Evolutionary conservation across 2,329 filamentous ascomycete genomes (phyloP).

Genomic region (Diaporthe batatas): DNA sequence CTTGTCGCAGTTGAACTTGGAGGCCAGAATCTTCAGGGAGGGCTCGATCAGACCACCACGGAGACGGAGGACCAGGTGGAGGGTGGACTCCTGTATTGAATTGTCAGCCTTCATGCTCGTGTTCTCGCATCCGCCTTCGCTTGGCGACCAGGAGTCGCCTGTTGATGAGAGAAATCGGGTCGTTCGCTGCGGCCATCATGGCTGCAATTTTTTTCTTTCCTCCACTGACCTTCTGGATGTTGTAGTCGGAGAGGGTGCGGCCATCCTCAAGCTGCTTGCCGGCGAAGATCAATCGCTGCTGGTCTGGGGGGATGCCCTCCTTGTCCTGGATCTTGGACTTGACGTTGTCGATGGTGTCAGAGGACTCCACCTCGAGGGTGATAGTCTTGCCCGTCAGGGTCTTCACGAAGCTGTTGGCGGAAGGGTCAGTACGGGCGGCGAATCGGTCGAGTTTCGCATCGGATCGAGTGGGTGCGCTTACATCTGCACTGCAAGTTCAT

Average conservation of each 20-base stretch:
- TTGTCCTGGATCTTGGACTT: slow-evolving; percentile 99
- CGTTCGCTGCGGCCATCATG: not conserved
- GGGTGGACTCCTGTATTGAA: slow-evolving; percentile 85
- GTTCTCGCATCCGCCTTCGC: slow-evolving; percentile 1
- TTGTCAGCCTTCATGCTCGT: slow-evolving; percentile 36
- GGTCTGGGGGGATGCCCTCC: slow-evolving; percentile 98
- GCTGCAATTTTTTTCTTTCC: slow-evolving; percentile 33
- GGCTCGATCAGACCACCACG: slow-evolving; percentile 99
- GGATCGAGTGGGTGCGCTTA: slow-evolving; percentile 64
- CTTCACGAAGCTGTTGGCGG: slow-evolving; percentile 90
- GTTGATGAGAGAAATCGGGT: slow-evolving; percentile 30
- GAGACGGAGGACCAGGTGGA: slow-evolving; percentile 98
- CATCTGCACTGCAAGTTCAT: slow-evolving; percentile 82
- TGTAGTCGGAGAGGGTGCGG: slow-evolving; percentile 97
- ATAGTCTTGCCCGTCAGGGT: slow-evolving; percentile 99
- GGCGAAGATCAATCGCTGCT: slow-evolving; percentile 98
- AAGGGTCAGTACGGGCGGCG: slow-evolving; percentile 41
- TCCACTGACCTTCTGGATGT: slow-evolving; percentile 93
- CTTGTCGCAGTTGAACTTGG: slow-evolving; percentile 99
- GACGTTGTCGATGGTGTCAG: slow-evolving; percentile 99
- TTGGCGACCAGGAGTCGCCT: slow-evolving; percentile 14
- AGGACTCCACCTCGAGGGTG: slow-evolving; percentile 99
- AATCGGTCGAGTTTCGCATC: slow-evolving; percentile 44
- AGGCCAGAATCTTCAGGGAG: slow-evolving; percentile 96
- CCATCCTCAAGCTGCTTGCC: slow-evolving; percentile 99